phyloP scores from a whole-genome alignment of 768 basidiomycete genomes.

The Brasilioporus rufonigricans region DNA sequence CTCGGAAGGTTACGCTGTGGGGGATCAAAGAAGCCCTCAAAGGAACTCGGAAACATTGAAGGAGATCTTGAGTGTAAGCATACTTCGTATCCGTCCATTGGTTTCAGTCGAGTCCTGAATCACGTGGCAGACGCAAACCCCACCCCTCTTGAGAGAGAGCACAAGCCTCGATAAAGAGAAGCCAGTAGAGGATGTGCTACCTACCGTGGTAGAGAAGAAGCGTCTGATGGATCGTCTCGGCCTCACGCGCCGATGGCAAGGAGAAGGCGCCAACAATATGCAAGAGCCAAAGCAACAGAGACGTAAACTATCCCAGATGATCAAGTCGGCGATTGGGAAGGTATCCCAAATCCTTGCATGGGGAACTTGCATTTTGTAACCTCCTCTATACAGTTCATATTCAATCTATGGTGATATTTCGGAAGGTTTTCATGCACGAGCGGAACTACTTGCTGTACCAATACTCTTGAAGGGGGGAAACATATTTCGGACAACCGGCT shows the following conservation, averaged over 20 bases:
- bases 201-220: conserved; percentile 2
- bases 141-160: conserved; percentile 2
- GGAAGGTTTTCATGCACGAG: conserved; percentile 2
- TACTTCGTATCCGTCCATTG: background rate
- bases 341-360: conserved; percentile 13
- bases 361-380: conserved; percentile 22
- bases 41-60: conserved; percentile 10
- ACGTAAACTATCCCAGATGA: conserved; percentile 17
- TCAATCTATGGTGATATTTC: conserved; percentile 19
- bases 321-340: conserved; percentile 24
- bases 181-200: conserved; percentile 2
- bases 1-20: background rate
- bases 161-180: conserved; percentile 6
- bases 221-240: conserved; percentile 6
- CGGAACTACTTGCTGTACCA: background rate
- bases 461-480: background rate
- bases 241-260: background rate
- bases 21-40: background rate
- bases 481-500: conserved; percentile 8
- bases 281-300: conserved; percentile 11
- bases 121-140: conserved; percentile 7
- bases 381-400: conserved; percentile 19
- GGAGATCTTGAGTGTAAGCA: conserved; percentile 18
- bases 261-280: background rate
- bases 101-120: conserved; percentile 5